phyloP scores from a whole-genome alignment of 306 rosid genomes.

The Glycine latifolia region DNA sequence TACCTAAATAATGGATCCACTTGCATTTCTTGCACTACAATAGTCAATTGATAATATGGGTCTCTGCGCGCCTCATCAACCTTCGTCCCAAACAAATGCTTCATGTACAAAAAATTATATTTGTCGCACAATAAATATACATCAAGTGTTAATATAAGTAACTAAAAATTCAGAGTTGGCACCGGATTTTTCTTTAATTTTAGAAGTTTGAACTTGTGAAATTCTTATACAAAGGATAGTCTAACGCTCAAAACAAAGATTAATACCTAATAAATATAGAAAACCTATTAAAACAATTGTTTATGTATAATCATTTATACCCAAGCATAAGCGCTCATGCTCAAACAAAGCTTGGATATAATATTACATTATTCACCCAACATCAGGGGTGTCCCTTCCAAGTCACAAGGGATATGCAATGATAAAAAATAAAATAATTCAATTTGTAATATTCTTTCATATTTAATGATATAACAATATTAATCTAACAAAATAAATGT shows the following conservation, averaged over 20 bases:
- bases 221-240: no score
- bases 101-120: no score
- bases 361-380: background rate
- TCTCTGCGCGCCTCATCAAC: background rate
- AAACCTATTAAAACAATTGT: background rate
- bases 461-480: background rate
- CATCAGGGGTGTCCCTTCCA: constrained; percentile 2
- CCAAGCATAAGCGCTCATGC: background rate
- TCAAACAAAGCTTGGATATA: background rate
- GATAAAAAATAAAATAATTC: background rate
- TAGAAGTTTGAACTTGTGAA: no score
- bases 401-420: background rate
- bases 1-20: constrained; percentile 28
- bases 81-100: background rate
- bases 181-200: no score
- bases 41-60: background rate
- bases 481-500: background rate
- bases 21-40: constrained; percentile 13
- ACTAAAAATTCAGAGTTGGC: no score
- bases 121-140: no score
- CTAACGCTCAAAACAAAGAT: no score
- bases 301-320: background rate
- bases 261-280: background rate
- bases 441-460: background rate
- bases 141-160: no score